Evolutionary conservation across 257 asterid species (phyloP).

Genomic region (Solanum virginianum): DNA sequence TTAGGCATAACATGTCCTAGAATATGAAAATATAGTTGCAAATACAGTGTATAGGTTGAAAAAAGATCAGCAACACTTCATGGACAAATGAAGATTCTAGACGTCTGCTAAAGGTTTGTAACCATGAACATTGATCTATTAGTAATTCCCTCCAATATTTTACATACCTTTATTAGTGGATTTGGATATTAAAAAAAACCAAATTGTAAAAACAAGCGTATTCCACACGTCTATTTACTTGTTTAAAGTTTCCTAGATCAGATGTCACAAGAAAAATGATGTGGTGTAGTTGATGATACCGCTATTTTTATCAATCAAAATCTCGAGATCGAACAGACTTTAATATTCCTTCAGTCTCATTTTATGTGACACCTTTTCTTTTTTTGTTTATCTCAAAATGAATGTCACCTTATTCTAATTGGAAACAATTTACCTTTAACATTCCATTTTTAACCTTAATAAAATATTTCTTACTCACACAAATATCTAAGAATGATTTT

Average conservation of each 20-base stretch:
- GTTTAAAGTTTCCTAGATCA: not conserved
- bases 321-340: not conserved
- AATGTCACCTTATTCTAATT: too few relatives aligned
- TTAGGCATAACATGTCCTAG: too few relatives aligned
- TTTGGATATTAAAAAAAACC: not conserved
- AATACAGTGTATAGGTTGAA: not conserved
- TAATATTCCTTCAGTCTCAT: too few relatives aligned
- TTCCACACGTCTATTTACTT: not conserved
- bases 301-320: not conserved
- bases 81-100: not conserved
- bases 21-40: not conserved
- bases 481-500: too few relatives aligned
- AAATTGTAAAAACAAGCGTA: not conserved
- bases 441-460: too few relatives aligned
- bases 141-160: not conserved
- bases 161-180: not conserved
- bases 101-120: not conserved
- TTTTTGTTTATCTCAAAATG: too few relatives aligned
- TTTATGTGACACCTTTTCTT: too few relatives aligned
- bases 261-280: not conserved
- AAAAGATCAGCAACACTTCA: not conserved
- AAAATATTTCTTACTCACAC: too few relatives aligned
- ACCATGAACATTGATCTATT: not conserved
- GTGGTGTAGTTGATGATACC: not conserved
- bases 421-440: too few relatives aligned